Percentiles rank a stretch among this genome's conserved stretches.
phyloP scores from a whole-genome alignment of 176 grass and related monocot species.

The Oryza meyeriana region DNA sequence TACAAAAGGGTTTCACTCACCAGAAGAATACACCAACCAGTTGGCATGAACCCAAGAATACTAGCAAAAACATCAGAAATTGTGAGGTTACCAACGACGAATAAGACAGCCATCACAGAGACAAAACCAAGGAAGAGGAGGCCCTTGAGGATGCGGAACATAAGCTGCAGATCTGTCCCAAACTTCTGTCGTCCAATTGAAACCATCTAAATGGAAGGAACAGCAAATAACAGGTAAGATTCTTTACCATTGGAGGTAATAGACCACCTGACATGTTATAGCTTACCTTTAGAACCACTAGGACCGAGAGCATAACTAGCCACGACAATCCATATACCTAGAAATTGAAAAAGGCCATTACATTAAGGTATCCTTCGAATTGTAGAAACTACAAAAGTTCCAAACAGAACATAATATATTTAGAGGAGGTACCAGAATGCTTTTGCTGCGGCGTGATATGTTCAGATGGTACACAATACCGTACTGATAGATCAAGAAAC shows the following conservation, averaged over 20 bases:
- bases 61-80: conserved; percentile 80
- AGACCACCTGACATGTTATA: conserved; percentile 7
- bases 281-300: conserved; percentile 81
- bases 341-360: conserved; percentile 6
- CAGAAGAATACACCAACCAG: conserved; percentile 90
- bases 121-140: conserved; percentile 90
- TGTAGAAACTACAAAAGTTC: conserved; percentile 14
- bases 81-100: conserved; percentile 58
- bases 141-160: conserved; percentile 94
- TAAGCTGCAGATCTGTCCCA: conserved; percentile 63
- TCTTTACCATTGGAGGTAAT: background rate
- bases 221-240: conserved; percentile 11
- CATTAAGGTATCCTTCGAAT: conserved; percentile 5
- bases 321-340: conserved; percentile 95
- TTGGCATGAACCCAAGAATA: conserved; percentile 78
- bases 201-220: conserved; percentile 64
- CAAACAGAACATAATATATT: conserved; percentile 1
- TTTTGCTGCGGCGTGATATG: conserved; percentile 59
- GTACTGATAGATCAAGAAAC: conserved; percentile 97
- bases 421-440: conserved; percentile 65
- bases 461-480: conserved; percentile 96
- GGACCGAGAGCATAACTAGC: conserved; percentile 89
- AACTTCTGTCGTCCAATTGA: conserved; percentile 68
- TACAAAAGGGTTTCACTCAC: conserved; percentile 49
- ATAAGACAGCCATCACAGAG: conserved; percentile 75